Evolutionary conservation across 2,329 filamentous ascomycete species (phyloP).

Genomic region (Trichoderma sp.): DNA sequence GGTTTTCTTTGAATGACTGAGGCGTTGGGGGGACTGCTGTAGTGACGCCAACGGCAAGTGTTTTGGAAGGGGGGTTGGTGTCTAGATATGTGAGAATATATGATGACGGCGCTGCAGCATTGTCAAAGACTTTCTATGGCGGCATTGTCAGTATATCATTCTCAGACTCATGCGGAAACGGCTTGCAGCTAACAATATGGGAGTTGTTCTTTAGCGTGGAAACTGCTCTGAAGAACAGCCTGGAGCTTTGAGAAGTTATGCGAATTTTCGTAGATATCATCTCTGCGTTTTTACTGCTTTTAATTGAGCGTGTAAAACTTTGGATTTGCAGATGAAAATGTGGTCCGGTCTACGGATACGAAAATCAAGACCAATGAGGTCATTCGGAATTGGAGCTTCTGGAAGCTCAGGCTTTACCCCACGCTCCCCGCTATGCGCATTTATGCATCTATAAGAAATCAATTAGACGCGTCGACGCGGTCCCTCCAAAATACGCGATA

Average conservation of each 20-base stretch:
- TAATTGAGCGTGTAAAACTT: constrained; percentile 5
- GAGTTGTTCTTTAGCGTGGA: constrained; percentile 54
- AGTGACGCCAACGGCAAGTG: constrained; percentile 61
- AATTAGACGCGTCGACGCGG: constrained; percentile 47
- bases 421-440: constrained; percentile 19
- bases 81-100: constrained; percentile 63
- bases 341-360: neutral
- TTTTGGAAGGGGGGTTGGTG: constrained; percentile 54
- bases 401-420: constrained; percentile 22
- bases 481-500: constrained; percentile 23
- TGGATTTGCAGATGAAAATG: neutral
- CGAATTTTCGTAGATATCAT: constrained; percentile 36
- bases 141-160: constrained; percentile 38
- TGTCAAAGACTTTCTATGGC: constrained; percentile 59
- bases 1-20: constrained; percentile 60
- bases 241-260: constrained; percentile 29
- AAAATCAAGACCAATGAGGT: constrained; percentile 35
- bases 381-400: constrained; percentile 29
- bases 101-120: constrained; percentile 46
- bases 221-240: constrained; percentile 38
- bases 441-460: constrained; percentile 37
- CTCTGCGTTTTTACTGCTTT: constrained; percentile 2
- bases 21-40: constrained; percentile 62
- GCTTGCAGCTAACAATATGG: constrained; percentile 50
- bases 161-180: constrained; percentile 47